These are phyloP conservation scores for Boletus rubescentipes DNA, from an alignment of 768 basidiomycete genomes.

Conservation along the genomic window DNA sequence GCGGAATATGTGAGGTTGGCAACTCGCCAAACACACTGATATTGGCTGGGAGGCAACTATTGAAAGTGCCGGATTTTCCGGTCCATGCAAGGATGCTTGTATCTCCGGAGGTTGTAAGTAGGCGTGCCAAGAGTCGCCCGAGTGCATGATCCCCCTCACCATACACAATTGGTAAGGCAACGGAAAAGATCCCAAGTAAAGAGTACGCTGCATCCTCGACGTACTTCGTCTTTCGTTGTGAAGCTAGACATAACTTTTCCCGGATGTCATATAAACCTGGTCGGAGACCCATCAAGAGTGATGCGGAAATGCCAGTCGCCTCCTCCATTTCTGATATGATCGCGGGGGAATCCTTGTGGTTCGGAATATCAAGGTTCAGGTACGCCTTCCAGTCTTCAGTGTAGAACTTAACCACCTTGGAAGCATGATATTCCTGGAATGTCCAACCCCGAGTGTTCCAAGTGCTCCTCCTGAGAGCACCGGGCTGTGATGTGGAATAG, in stretches of 20 bases:
- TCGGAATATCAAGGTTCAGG: neutral
- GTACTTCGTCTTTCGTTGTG: constrained; percentile 1
- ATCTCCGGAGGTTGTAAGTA: constrained; percentile 5
- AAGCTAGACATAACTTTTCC: constrained; percentile 8
- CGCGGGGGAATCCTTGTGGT: constrained; percentile 6
- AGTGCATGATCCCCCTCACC: constrained; percentile 12
- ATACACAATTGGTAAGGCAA: constrained; percentile 6
- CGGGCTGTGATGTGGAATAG: no score
- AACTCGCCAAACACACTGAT: neutral
- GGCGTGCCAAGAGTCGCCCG: constrained; percentile 5
- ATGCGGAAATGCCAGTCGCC: neutral
- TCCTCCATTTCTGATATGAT: constrained; percentile 11
- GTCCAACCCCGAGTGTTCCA: constrained; percentile 5
- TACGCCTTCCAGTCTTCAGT: no score
- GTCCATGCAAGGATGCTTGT: neutral
- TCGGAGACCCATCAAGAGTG: neutral
- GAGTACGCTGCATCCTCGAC: constrained; percentile 15
- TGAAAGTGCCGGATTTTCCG: neutral
- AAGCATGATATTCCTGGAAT: constrained; percentile 15
- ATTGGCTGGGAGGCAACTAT: neutral
- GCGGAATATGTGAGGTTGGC: neutral
- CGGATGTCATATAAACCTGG: constrained; percentile 4
- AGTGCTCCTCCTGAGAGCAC: neutral
- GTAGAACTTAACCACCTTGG: constrained; percentile 12
- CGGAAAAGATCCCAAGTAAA: constrained; percentile 11